Evolutionary conservation across 2,329 filamentous ascomycete genomes (phyloP), one percentile per base, ranked within the genome.

Genomic region (Leptographium galeiforme): DNA sequence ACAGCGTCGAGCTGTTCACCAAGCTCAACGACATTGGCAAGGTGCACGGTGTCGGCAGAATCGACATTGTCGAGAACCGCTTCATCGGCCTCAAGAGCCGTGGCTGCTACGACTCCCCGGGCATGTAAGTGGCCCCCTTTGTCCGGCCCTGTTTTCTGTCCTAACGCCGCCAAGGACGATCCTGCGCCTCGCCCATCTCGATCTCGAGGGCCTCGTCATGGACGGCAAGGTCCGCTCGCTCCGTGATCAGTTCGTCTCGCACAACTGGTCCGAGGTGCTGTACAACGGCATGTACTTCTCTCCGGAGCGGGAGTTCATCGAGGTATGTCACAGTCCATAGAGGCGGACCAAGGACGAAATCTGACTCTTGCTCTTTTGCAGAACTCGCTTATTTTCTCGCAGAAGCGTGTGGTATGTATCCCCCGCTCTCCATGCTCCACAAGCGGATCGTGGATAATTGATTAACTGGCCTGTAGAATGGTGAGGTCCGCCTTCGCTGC

Each of bases 51-150:
- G 79, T 91, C 60, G 87, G 87, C 62, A 76, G 87, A 63, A 84
- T 91, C 60, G 87, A 91, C 68, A 91, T 91, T 64, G 86, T 90
- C 57, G 85, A 89, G 64, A 86, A 87, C 72, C 78, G 87, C 52
- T 71, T 70, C 57, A 67, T 87, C 64, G 87, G 86, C 58, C 75
- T 90, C 62, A 90, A 90, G 75, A 83, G 78, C 60, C 81, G 87
- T 63, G 87, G 87, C 62, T 90, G 86, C 74, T 90, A 90, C 73
- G 87, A 90, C 63, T 76, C 78, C 12, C 78, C 78, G 1, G 78
- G 72, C 54, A 68, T 82, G 57, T 61, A 40, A 53, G 40, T 36
- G 13, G 13, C 40, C 11, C 30, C 41, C 10, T 18, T 11, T 19
- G 30, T 7, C 14, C 30, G 16, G 13, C 14, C 46, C 19, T 16